These are phyloP conservation scores for Saxophila tyrrhenica DNA, from an alignment of 495 filamentous ascomycete genomes.

Conservation along the genomic window DNA sequence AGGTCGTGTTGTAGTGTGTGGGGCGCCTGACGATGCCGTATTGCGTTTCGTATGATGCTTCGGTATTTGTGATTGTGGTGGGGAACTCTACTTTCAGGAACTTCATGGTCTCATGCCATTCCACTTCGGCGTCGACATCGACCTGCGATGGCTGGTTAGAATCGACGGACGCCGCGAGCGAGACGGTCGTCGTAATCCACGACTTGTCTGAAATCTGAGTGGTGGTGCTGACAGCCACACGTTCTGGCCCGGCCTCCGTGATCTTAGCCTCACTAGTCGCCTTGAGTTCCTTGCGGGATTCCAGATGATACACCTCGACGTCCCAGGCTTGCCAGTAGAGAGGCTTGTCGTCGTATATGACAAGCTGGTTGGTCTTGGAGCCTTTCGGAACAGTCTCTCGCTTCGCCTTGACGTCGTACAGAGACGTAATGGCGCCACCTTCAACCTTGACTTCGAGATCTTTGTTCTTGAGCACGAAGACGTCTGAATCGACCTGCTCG, in stretches of 20 bases:
- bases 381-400: constrained; percentile 72
- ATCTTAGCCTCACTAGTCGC: constrained; percentile 48
- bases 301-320: constrained; percentile 90
- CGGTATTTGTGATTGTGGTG: constrained; percentile 79
- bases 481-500: constrained; percentile 50
- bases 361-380: constrained; percentile 76
- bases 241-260: constrained; percentile 58
- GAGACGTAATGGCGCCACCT: constrained; percentile 65
- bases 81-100: constrained; percentile 99
- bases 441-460: constrained; percentile 61
- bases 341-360: constrained; percentile 96
- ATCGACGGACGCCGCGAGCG: constrained; percentile 53
- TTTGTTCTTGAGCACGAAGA: constrained; percentile 68
- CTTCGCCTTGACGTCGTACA: constrained; percentile 57
- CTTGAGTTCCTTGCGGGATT: constrained; percentile 65
- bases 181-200: constrained; percentile 79
- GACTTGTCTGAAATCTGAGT: constrained; percentile 79
- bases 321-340: constrained; percentile 99
- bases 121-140: constrained; percentile 70
- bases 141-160: constrained; percentile 34
- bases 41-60: constrained; percentile 92
- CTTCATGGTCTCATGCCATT: constrained; percentile 92
- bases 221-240: constrained; percentile 65
- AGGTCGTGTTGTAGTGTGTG: constrained; percentile 92
- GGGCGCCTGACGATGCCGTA: constrained; percentile 80